These are phyloP conservation scores for Orbilia oligospora DNA, from an alignment of 2,329 filamentous ascomycete genomes.

Conservation along the genomic window DNA sequence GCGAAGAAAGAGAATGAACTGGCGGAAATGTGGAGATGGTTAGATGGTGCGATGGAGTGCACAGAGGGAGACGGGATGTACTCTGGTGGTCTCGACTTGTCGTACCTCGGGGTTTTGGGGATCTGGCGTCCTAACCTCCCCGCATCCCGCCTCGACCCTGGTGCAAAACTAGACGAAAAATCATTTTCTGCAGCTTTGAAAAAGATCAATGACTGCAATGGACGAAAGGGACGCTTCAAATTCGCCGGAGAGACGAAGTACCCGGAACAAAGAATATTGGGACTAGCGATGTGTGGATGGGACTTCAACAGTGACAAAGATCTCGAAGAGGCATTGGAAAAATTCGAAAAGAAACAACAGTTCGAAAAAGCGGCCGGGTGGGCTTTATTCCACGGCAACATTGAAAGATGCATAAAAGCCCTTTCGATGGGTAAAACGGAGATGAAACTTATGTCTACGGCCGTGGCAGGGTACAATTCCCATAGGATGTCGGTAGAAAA, in stretches of 20 bases:
- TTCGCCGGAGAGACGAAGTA: slow-evolving; percentile 77
- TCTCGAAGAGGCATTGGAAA: slow-evolving; percentile 69
- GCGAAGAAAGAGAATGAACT: slow-evolving; percentile 71
- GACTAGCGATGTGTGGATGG: slow-evolving; percentile 81
- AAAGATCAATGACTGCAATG: slow-evolving; percentile 75
- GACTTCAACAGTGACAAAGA: slow-evolving; percentile 72
- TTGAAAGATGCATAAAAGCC: slow-evolving; percentile 62
- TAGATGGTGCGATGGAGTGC: slow-evolving; percentile 74
- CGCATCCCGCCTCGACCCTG: slow-evolving; percentile 61
- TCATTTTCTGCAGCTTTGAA: slow-evolving; percentile 65
- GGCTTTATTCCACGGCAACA: slow-evolving; percentile 79
- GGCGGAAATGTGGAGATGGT: slow-evolving; percentile 82
- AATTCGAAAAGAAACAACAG: slow-evolving; percentile 68
- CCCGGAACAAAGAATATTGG: slow-evolving; percentile 80
- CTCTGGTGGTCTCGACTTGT: slow-evolving; percentile 77
- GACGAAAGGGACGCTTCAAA: slow-evolving; percentile 74
- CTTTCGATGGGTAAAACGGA: slow-evolving; percentile 63
- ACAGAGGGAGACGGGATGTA: slow-evolving; percentile 80
- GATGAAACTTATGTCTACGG: slow-evolving; percentile 64
- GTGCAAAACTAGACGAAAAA: slow-evolving; percentile 62
- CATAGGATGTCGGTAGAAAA: slow-evolving; percentile 60
- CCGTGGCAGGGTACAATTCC: slow-evolving; percentile 64
- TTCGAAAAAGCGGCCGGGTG: slow-evolving; percentile 83
- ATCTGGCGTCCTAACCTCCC: slow-evolving; percentile 73
- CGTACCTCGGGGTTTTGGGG: slow-evolving; percentile 80